Evolutionary conservation across 2,329 filamentous ascomycete species (phyloP).

Genomic region (Pseudocercospora eumusae): DNA sequence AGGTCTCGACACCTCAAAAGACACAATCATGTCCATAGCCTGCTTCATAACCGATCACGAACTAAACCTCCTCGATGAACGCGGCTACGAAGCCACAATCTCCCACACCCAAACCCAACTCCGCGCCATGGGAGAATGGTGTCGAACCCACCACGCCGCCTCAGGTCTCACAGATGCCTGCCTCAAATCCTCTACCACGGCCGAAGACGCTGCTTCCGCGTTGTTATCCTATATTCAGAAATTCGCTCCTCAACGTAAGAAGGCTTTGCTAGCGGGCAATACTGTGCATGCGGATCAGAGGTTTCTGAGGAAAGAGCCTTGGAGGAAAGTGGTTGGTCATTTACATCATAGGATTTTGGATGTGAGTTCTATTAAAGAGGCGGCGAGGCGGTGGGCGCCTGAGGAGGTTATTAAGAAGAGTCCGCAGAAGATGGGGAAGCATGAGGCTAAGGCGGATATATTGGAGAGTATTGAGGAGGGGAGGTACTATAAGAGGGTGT

Average conservation of each 20-base stretch:
- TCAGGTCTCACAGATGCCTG: constrained; percentile 82
- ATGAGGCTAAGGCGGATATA: constrained; percentile 87
- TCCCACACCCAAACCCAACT: constrained; percentile 71
- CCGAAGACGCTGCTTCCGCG: constrained; percentile 68
- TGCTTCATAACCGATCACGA: constrained; percentile 71
- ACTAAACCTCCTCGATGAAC: constrained; percentile 71
- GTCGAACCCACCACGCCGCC: constrained; percentile 72
- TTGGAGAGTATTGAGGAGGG: constrained; percentile 94
- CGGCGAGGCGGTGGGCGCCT: constrained; percentile 75
- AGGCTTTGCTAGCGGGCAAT: constrained; percentile 82
- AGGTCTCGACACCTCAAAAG: constrained; percentile 61
- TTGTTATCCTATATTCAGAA: constrained; percentile 77
- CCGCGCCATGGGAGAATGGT: constrained; percentile 86
- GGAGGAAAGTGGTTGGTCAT: constrained; percentile 69
- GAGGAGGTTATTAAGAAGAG: constrained; percentile 60
- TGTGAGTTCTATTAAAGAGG: constrained; percentile 91
- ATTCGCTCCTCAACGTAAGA: constrained; percentile 66
- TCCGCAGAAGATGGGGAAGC: constrained; percentile 72
- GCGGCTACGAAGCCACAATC: constrained; percentile 78
- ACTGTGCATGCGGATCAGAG: constrained; percentile 86
- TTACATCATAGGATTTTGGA: constrained; percentile 90
- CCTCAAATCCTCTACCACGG: constrained; percentile 69
- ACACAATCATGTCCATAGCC: constrained; percentile 31
- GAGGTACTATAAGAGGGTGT: constrained; percentile 71
- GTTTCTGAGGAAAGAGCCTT: constrained; percentile 76